Percentiles rank a stretch among this genome's conserved stretches.
Evolutionary conservation across 441 rosid species (phyloP).

Genomic region (Eruca vesicaria): DNA sequence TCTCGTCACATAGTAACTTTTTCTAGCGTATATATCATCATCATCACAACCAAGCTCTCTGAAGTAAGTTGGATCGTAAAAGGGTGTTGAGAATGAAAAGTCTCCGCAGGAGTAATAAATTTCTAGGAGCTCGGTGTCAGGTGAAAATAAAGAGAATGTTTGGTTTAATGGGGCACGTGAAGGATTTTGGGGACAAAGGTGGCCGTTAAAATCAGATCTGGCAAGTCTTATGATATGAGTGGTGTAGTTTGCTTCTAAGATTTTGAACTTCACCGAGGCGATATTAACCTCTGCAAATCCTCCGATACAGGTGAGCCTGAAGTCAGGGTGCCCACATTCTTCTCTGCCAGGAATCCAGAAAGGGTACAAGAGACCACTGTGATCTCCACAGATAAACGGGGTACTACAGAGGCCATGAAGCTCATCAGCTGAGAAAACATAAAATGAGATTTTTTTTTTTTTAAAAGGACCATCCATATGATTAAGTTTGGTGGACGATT

Average conservation of each 20-base stretch:
- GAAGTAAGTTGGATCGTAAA: neutral
- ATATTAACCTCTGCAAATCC: slow-evolving; percentile 8
- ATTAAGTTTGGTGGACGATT: no score
- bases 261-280: neutral
- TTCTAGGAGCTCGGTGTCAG: slow-evolving; percentile 17
- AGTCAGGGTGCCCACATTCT: slow-evolving; percentile 24
- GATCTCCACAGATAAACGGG: neutral
- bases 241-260: neutral
- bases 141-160: neutral
- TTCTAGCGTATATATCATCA: fast-evolving
- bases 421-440: neutral
- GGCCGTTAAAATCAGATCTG: slow-evolving; percentile 25
- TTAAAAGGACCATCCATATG: no score
- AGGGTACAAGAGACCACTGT: neutral
- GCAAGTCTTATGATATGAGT: slow-evolving; percentile 15
- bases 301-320: slow-evolving; percentile 2
- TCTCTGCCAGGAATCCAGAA: slow-evolving; percentile 20
- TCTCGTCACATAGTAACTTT: slow-evolving; percentile 22
- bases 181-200: slow-evolving; percentile 32
- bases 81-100: neutral
- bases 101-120: slow-evolving; percentile 25
- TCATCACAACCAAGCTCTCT: neutral
- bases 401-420: neutral
- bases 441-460: no score
- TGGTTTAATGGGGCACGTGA: neutral